Base-by-base conservation (phyloP, 1,139 yeast genomes). In the Suhomyces anneliseae region DNA sequence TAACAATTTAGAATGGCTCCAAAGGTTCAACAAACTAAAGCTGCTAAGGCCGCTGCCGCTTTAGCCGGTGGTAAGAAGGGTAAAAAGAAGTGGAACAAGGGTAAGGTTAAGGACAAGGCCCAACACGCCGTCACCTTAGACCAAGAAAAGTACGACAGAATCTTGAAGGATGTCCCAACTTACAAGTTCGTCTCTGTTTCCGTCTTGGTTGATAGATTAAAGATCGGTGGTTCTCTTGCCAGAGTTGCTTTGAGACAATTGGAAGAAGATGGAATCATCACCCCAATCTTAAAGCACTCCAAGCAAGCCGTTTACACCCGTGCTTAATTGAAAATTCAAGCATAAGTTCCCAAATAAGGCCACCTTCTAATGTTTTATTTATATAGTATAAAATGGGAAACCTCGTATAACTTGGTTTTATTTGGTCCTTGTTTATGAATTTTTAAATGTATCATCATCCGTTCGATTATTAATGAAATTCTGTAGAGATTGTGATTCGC, bases 71-170 rank as follows among this genome's bases (percentile, higher is more conserved):
- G 98, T 86, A 93, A 93, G 90, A 90, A 93, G 78, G 90, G 97
- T 81, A 93, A 95, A 90, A 93, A 93, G 96, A 93, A 93, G 97
- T 93, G 99, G 99, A 88, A 95, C 87, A 92, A 93, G 86, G 97
- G 97, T 81, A 90, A 95, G 88, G 97, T 90, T 79, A 95, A 95
- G 95, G 99, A 93, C 82, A 93, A 89, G 96, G 99, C 99, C 69
- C 95, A 89, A 78, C 99, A 93, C 85, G 85, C 90, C 74, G 93
- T 93, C 72, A 82, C 89, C 77, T 84, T 95, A 72, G 99, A 93
- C 80, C 97, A 95, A 83, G 96, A 93, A 67, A 89, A 92, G 76
- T 90, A 87, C 83, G 99, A 93, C 95, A 90, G 97, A 84, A 89
- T 93, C 82, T 78, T 90, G 82, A 95, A 93, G 89, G 99, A 95